These are phyloP conservation scores for Neopestalotiopsis clavispora DNA, from an alignment of 2,329 filamentous ascomycete genomes.

Conservation along the genomic window DNA sequence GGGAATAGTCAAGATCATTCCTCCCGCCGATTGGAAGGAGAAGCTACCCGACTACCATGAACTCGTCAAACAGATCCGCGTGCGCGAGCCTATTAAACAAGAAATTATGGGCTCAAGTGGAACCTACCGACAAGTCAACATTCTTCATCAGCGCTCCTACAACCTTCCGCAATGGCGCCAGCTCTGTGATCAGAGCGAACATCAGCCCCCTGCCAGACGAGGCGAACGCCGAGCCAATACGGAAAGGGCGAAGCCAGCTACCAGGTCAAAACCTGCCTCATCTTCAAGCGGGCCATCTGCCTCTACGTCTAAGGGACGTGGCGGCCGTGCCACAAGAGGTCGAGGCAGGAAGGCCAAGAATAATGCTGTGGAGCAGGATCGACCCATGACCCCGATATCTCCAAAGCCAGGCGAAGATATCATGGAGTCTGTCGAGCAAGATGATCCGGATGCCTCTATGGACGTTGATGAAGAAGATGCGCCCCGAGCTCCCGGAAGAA, in stretches of 20 bases:
- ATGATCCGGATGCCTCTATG: slow-evolving; percentile 49
- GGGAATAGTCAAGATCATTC: slow-evolving; percentile 94
- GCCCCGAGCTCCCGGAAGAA: slow-evolving; percentile 48
- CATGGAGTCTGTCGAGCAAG: slow-evolving; percentile 53
- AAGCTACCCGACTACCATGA: slow-evolving; percentile 80
- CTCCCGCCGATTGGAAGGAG: slow-evolving; percentile 91
- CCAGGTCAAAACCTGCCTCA: slow-evolving; percentile 43
- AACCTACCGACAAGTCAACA: slow-evolving; percentile 95
- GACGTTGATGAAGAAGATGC: slow-evolving; percentile 52
- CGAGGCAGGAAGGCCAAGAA: slow-evolving; percentile 45
- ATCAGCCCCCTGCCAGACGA: slow-evolving; percentile 90
- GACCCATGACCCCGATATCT: slow-evolving; percentile 64
- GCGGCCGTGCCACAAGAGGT: slow-evolving; percentile 44
- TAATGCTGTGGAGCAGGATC: slow-evolving; percentile 45
- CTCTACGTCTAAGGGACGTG: slow-evolving; percentile 44
- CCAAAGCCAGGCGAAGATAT: slow-evolving; percentile 47
- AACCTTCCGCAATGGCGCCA: slow-evolving; percentile 96
- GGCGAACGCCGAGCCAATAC: slow-evolving; percentile 75
- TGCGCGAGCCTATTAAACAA: slow-evolving; percentile 97
- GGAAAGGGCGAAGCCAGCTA: slow-evolving; percentile 52
- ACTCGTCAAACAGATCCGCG: slow-evolving; percentile 86
- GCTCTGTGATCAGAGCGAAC: slow-evolving; percentile 91
- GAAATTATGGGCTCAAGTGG: slow-evolving; percentile 97
- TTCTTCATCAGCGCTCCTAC: slow-evolving; percentile 94
- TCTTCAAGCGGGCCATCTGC: slow-evolving; percentile 39